Evolutionary conservation across 306 rosid genomes (phyloP).

Genomic region (Citrullus amarus): DNA sequence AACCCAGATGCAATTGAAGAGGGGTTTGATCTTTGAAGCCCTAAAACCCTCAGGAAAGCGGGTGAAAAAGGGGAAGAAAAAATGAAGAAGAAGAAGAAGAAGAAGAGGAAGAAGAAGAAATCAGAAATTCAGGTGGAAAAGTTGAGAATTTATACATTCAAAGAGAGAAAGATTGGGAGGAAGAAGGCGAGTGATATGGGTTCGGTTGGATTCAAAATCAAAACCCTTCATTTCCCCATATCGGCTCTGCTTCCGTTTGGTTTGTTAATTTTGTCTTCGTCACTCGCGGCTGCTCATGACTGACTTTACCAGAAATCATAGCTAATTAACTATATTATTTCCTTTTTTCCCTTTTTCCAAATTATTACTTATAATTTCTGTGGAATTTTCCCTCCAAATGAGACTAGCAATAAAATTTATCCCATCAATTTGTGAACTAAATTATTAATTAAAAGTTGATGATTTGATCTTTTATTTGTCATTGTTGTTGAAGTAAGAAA

Average conservation of each 20-base stretch:
- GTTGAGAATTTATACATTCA: neutral
- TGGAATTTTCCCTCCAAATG: too few relatives aligned
- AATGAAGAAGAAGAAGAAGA: neutral
- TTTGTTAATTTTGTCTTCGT: neutral
- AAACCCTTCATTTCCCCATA: neutral
- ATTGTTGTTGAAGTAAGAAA: too few relatives aligned
- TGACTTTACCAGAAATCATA: neutral
- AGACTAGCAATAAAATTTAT: too few relatives aligned
- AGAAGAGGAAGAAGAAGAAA: neutral
- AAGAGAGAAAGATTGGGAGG: neutral
- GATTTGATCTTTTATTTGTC: too few relatives aligned
- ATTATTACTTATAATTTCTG: neutral
- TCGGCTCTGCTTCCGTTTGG: neutral
- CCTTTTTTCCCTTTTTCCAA: neutral
- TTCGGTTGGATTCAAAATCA: neutral
- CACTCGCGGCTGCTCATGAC: neutral
- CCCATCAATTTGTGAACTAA: too few relatives aligned
- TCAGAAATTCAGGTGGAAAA: neutral
- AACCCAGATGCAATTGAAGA: neutral
- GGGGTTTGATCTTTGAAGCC: neutral
- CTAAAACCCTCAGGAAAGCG: neutral
- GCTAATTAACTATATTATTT: neutral
- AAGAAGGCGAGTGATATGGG: neutral
- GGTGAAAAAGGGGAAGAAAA: neutral
- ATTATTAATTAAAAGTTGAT: too few relatives aligned